These are phyloP conservation scores for Geotrichum armillariae DNA, from an alignment of 1,139 yeast genomes.

Conservation along the genomic window DNA sequence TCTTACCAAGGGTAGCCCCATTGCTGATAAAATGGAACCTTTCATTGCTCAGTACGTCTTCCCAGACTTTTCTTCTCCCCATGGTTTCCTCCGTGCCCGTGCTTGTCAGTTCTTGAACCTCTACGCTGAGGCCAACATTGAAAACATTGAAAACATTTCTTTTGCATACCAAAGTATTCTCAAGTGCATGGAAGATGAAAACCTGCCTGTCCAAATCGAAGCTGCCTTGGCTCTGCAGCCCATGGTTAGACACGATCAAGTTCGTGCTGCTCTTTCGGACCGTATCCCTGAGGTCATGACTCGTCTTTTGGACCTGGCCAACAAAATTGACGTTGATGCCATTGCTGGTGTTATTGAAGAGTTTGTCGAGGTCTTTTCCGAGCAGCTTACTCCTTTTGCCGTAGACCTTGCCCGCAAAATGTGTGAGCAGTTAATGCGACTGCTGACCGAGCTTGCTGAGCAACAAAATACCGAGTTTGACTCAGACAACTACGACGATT, in stretches of 20 bases:
- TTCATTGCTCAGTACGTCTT: constrained; percentile 64
- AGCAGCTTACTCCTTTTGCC: constrained; percentile 91
- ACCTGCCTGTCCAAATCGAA: constrained; percentile 77
- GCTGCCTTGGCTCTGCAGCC: constrained; percentile 87
- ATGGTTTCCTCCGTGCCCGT: constrained; percentile 79
- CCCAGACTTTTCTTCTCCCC: constrained; percentile 66
- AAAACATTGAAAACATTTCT: constrained; percentile 50
- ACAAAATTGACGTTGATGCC: constrained; percentile 83
- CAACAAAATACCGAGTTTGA: constrained; percentile 35
- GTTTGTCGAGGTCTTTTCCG: constrained; percentile 84
- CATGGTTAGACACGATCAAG: constrained; percentile 61
- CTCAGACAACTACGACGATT: constrained; percentile 42
- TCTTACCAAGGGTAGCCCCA: constrained; percentile 55
- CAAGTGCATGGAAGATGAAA: constrained; percentile 52
- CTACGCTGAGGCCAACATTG: constrained; percentile 62
- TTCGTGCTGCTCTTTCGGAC: constrained; percentile 64
- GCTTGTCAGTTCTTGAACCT: constrained; percentile 76
- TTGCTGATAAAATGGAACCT: constrained; percentile 63
- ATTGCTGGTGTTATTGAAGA: constrained; percentile 93
- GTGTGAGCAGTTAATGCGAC: constrained; percentile 74
- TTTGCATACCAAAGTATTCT: constrained; percentile 67
- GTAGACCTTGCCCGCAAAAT: constrained; percentile 78
- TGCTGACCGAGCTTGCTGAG: constrained; percentile 67
- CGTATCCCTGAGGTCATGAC: constrained; percentile 84
- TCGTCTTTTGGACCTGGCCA: constrained; percentile 68